Evolutionary conservation across 1,284 basidiomycete species (phyloP), one percentile per base, ranked within the genome.

Genomic region (Ganoderma boninense): DNA sequence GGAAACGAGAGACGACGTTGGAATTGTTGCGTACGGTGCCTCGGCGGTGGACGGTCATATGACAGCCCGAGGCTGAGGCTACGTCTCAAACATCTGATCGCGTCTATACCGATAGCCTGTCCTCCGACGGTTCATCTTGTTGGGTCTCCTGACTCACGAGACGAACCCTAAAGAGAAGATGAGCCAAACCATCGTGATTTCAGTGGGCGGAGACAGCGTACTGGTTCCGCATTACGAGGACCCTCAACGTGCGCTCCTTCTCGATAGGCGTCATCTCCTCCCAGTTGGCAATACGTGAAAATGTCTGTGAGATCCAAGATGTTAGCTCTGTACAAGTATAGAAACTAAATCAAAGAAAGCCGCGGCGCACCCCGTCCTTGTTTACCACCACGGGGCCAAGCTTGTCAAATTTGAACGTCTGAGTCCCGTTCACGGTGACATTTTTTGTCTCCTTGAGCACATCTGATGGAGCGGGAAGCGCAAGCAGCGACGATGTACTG

Each of bases 351-450:
- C 18, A 7, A 7, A 13, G 7, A 20, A 32, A 14, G n/a, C n/a
- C n/a, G 78, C 83, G n/a, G n/a, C n/a, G 62, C 77, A 89, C 87
- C 68, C 88, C 87, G 78, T 90, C 85, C 61, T 78, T 86, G 76
- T 89, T 90, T 32, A 90, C 85, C 13, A 90, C 85, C 78, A 89
- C 82, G 0, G 88, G 88, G 1, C 88, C 87, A 14, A 90, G 80
- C 7, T 80, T 81, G 69, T 89, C 87, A 7, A 89, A 79, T 73
- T 82, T 86, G 59, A 86, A 76, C 54, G 76, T 67, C 60, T 74
- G 74, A 42, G 73, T 70, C 4, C 73, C 67, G 35, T 72, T 69
- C 20, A 77, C 65, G 29, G 74, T 72, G 35, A 70, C 62, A 35
- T 68, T 64, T 29, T 69, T 65, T 11, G 64, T 63, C 32, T 67